Percentiles rank a stretch among this genome's conserved stretches.
Conservation (phyloP, 1,284 basidiomycete genomes). For the Puccinia triticina region DNA sequence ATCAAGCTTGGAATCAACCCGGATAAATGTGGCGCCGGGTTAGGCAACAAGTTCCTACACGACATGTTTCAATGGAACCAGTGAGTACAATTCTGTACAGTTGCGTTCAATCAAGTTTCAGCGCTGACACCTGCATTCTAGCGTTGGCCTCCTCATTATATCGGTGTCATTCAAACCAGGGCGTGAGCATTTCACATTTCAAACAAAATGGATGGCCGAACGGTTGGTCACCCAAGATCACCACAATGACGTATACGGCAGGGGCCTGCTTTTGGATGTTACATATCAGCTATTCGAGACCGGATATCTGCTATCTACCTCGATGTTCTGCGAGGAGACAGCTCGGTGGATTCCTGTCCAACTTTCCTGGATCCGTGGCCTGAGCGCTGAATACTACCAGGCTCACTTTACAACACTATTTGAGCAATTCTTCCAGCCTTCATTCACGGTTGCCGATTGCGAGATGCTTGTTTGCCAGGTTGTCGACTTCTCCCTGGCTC, state of each 20-base stretch:
- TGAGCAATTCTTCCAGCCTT: background rate
- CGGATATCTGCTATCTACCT: too few relatives aligned
- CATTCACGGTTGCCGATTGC: background rate
- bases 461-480: slow-evolving; percentile 4
- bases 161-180: background rate
- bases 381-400: slow-evolving; percentile 1
- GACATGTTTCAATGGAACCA: slow-evolving; percentile 11
- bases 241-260: background rate
- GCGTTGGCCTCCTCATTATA: background rate
- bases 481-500: too few relatives aligned
- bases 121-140: background rate
- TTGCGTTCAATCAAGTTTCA: background rate
- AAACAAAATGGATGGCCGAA: slow-evolving; percentile 15
- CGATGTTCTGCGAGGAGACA: too few relatives aligned
- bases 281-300: too few relatives aligned
- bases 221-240: background rate
- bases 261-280: too few relatives aligned
- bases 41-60: too few relatives aligned
- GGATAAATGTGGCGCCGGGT: background rate
- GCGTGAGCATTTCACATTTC: slow-evolving; percentile 1
- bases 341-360: too few relatives aligned
- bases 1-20: background rate
- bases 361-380: too few relatives aligned
- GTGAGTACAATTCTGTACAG: background rate
- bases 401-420: slow-evolving; percentile 5